Evolutionary conservation across 768 basidiomycete genomes (phyloP).

Genomic region (Leucogyrophana mollusca): DNA sequence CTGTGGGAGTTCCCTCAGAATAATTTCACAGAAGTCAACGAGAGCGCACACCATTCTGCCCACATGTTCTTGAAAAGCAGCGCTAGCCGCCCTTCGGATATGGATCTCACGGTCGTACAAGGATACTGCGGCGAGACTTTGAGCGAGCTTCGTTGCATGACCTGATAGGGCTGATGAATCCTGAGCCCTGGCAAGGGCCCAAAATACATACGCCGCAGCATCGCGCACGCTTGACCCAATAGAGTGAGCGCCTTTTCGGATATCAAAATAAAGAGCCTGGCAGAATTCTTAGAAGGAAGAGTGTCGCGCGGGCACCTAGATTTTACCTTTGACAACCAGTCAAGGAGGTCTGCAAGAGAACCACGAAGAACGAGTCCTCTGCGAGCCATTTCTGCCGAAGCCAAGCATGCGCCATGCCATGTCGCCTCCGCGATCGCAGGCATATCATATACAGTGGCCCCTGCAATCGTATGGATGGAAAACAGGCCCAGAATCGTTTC

Average conservation of each 20-base stretch:
- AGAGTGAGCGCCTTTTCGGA: conserved; percentile 89
- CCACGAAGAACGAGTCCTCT: conserved; percentile 65
- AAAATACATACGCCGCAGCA: conserved; percentile 90
- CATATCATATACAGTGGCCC: conserved; percentile 65
- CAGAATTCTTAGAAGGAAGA: conserved; percentile 8
- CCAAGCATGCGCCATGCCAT: conserved; percentile 94
- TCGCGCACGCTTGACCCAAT: conserved; percentile 95
- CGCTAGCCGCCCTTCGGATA: conserved; percentile 93
- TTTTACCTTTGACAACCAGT: conserved; percentile 78
- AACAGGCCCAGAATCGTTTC: conserved; percentile 79
- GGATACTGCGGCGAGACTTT: conserved; percentile 71
- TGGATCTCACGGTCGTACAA: conserved; percentile 93
- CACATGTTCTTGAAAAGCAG: conserved; percentile 96
- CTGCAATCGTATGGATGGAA: conserved; percentile 65
- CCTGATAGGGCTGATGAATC: conserved; percentile 55
- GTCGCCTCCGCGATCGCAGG: conserved; percentile 79
- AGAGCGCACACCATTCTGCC: conserved; percentile 71
- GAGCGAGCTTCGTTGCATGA: conserved; percentile 65
- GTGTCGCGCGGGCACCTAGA: conserved; percentile 5
- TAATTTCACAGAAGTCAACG: conserved; percentile 7
- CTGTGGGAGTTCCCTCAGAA: conserved; percentile 40
- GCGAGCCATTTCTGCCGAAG: conserved; percentile 90
- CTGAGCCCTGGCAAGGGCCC: conserved; percentile 88
- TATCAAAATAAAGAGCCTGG: conserved; percentile 90
- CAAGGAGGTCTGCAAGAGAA: conserved; percentile 61